A percentile compares a stretch with the other conserved stretches of the same genome.
Conservation (phyloP, 1,284 basidiomycete genomes). For the Phlebopus sp. region DNA sequence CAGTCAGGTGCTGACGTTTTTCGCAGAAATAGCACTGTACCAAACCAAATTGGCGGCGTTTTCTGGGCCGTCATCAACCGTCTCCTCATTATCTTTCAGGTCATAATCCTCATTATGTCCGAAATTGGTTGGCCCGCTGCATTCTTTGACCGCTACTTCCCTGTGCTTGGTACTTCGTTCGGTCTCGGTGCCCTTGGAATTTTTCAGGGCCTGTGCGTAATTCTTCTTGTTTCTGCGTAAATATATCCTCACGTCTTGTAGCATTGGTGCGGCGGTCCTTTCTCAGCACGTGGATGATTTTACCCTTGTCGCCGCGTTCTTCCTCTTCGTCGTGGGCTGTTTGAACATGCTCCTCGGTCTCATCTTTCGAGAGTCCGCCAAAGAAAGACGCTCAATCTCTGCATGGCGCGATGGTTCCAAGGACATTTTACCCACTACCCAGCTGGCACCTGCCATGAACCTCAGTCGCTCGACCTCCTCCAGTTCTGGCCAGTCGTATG, state of each 20-base stretch:
- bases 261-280: slow-evolving; percentile 78
- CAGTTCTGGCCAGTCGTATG: slow-evolving; percentile 34
- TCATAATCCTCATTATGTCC: slow-evolving; percentile 74
- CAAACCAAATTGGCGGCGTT: slow-evolving; percentile 84
- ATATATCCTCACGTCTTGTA: slow-evolving; percentile 21
- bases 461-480: slow-evolving; percentile 29
- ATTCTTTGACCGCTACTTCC: slow-evolving; percentile 82
- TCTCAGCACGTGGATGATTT: slow-evolving; percentile 84
- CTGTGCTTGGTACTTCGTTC: slow-evolving; percentile 76
- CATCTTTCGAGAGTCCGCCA: slow-evolving; percentile 64
- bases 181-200: slow-evolving; percentile 84
- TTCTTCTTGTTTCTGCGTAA: slow-evolving; percentile 4
- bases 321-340: slow-evolving; percentile 82
- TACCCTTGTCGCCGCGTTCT: slow-evolving; percentile 83
- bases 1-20: slow-evolving; percentile 11
- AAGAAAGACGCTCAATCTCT: slow-evolving; percentile 57
- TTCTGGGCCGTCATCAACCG: slow-evolving; percentile 88
- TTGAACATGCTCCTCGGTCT: slow-evolving; percentile 79
- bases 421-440: slow-evolving; percentile 50
- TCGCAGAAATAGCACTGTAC: slow-evolving; percentile 72
- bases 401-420: slow-evolving; percentile 58
- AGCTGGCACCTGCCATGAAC: slow-evolving; percentile 29
- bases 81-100: slow-evolving; percentile 80
- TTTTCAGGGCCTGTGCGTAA: slow-evolving; percentile 73
- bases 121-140: slow-evolving; percentile 74